Evolutionary conservation across 345 rosid genomes (phyloP).

Genomic region (Hevea brasiliensis): DNA sequence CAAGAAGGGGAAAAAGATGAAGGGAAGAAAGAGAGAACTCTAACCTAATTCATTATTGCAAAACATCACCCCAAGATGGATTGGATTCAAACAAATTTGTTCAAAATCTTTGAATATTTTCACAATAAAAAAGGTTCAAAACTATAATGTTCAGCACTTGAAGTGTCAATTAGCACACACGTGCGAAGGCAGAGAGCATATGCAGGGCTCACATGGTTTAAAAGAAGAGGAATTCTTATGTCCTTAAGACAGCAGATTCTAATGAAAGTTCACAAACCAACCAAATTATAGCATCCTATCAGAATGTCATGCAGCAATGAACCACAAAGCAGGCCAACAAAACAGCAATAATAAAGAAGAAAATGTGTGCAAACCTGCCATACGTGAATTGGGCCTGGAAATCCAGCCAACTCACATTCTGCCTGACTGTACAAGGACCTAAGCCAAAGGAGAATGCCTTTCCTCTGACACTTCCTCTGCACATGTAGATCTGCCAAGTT

Average conservation of each 20-base stretch:
- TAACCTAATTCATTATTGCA: not conserved
- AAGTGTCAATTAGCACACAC: not conserved
- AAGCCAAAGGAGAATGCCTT: conserved; percentile 78
- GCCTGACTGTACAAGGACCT: conserved; percentile 67
- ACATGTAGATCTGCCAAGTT: conserved; percentile 65
- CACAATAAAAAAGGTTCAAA: not conserved
- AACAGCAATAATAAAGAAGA: conserved; percentile 8
- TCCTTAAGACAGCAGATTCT: not conserved
- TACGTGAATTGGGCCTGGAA: conserved; percentile 72
- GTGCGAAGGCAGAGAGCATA: not conserved
- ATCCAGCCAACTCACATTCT: conserved; percentile 75
- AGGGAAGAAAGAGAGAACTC: not conserved
- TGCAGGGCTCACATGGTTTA: not conserved
- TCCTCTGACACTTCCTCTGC: conserved; percentile 60
- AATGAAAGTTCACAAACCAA: not conserved
- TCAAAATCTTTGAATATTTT: not conserved
- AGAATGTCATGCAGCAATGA: not conserved
- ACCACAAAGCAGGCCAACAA: conserved; percentile 9
- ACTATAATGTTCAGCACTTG: not conserved
- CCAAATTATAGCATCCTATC: not conserved
- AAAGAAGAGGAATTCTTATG: not conserved
- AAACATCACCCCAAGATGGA: not conserved
- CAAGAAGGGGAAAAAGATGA: not conserved
- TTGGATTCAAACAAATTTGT: not conserved
- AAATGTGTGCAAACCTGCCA: conserved; percentile 78